Conservation (phyloP, 2,329 filamentous ascomycete genomes). For the Xylaria sp. region DNA sequence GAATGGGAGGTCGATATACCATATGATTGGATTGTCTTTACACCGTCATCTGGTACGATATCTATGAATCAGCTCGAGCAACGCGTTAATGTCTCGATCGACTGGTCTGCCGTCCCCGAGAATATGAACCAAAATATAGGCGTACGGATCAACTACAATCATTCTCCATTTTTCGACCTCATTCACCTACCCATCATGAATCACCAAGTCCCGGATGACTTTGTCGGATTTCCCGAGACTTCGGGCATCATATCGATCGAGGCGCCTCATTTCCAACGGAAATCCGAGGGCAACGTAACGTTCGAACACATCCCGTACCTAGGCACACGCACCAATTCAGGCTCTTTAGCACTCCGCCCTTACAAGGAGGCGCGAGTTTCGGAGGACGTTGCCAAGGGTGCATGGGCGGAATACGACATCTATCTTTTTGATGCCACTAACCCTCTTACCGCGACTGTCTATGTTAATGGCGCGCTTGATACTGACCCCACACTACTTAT, state of each 20-base stretch:
- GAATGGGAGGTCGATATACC: conserved; percentile 54
- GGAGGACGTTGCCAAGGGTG: conserved; percentile 27
- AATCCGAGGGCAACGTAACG: conserved; percentile 40
- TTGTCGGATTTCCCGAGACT: conserved; percentile 50
- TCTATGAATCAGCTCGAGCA: conserved; percentile 55
- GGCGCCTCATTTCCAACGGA: conserved; percentile 42
- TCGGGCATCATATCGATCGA: conserved; percentile 52
- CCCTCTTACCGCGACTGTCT: conserved; percentile 47
- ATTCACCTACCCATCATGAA: conserved; percentile 44
- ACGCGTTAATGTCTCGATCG: conserved; percentile 57
- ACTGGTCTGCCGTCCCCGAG: conserved; percentile 56
- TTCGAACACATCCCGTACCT: conserved; percentile 49
- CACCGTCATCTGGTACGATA: conserved; percentile 45
- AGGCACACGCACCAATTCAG: conserved; percentile 45
- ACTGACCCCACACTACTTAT: conserved; percentile 60
- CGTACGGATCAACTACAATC: conserved; percentile 49
- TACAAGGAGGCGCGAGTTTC: conserved; percentile 42
- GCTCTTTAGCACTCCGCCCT: conserved; percentile 43
- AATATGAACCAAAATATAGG: conserved; percentile 48
- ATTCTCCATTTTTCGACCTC: conserved; percentile 52
- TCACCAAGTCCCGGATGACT: conserved; percentile 23
- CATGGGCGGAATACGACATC: conserved; percentile 48
- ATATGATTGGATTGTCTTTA: conserved; percentile 52
- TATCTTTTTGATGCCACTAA: conserved; percentile 46
- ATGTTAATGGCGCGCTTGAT: conserved; percentile 58